phyloP scores from a whole-genome alignment of 202 grass and related monocot genomes.

The Cymbopogon flexuosus region DNA sequence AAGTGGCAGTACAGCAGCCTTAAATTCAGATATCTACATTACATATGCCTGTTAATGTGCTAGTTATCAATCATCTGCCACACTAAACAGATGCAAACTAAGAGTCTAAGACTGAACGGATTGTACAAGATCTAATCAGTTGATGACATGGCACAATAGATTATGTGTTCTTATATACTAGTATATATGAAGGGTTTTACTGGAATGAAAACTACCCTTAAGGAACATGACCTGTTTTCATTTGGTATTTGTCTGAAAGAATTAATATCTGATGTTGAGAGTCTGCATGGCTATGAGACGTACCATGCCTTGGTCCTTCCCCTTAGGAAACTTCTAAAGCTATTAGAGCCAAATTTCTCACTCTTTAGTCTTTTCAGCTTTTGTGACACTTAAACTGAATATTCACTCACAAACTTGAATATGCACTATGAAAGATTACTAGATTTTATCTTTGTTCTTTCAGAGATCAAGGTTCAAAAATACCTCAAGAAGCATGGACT shows the following conservation, averaged over 20 bases:
- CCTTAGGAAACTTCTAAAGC: neutral
- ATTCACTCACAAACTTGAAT: neutral
- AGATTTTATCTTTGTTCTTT: slow-evolving; percentile 13
- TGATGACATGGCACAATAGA: neutral
- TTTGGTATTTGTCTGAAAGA: neutral
- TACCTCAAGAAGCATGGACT: slow-evolving; percentile 95
- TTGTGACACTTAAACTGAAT: neutral
- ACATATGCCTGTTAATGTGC: neutral
- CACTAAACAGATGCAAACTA: neutral
- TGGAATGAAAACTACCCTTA: neutral
- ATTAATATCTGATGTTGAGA: neutral
- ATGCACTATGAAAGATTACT: neutral
- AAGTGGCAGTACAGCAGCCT: neutral
- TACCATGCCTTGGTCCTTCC: neutral
- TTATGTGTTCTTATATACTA: slow-evolving; percentile 1
- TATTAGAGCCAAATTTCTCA: neutral
- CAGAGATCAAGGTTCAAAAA: slow-evolving; percentile 28
- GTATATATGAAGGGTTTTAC: neutral
- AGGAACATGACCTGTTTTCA: neutral
- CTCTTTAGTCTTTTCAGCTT: neutral
- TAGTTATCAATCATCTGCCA: slow-evolving; percentile 3
- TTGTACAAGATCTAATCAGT: slow-evolving; percentile 14
- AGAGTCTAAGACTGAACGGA: neutral
- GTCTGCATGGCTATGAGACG: neutral
- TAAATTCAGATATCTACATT: slow-evolving; percentile 14